Base-by-base conservation (phyloP, 148 eudicot genomes). In the Fallopia convolvulus region DNA sequence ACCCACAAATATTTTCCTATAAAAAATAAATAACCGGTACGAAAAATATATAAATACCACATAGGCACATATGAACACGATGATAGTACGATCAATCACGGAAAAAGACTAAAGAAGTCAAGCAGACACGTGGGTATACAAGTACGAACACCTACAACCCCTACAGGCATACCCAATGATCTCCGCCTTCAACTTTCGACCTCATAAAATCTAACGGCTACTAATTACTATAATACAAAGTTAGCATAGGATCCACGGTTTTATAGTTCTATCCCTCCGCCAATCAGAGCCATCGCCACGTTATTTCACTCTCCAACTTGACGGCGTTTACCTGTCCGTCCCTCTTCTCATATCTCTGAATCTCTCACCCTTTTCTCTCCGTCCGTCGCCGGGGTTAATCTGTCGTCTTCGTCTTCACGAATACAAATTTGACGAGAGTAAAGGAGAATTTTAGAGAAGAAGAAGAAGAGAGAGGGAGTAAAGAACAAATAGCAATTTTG, bases 271-370 rank as follows among this genome's bases (percentile, higher is more conserved):
- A 8, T 8, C 8, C 17, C 9, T 9, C 65, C 65, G 65, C 41
- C 41, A 65, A 30, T 12, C 18, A 30, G 39, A 61, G 68, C 14
- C 36, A 61, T 61, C 41, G 41, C 70, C 70, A 41, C 70, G 70
- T 65, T 65, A 17, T 30, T 32, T 65, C 40, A 40, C 70, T 30
- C 70, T 65, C 70, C 40, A 30, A 12, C 8, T 65, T 30, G 70
- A 65, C 70, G 70, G 70, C 39, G 17, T 65, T 33, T 65, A 65
- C 41, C 32, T 30, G 70, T 65, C 70, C 8, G 70, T 65, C 70
- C 8, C 39, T 65, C 3, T 32, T 30, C 40, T 58, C 8, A 20
- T 21, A 21, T 36, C 3, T 36, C 18, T 17, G 5, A 2, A n/a
- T 56, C 30, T 30, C 39, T 12, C 18, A 13, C 41, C 40, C 12